phyloP scores from a whole-genome alignment of 2,329 filamentous ascomycete species.

The Hymenotorrendiella dingleyae region DNA sequence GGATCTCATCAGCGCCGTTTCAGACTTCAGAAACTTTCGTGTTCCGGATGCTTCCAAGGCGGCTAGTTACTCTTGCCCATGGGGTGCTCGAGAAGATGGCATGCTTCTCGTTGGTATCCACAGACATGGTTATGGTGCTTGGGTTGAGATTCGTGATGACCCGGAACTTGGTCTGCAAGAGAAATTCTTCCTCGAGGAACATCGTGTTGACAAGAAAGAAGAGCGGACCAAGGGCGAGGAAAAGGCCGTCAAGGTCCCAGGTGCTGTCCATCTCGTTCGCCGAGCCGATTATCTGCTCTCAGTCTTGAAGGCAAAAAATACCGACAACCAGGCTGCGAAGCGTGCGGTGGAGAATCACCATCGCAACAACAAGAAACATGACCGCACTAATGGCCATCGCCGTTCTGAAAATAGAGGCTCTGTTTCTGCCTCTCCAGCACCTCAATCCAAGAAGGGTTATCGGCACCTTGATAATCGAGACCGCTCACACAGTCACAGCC shows the following conservation, averaged over 20 bases:
- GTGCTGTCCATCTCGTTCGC: conserved; percentile 93
- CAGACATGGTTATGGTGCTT: conserved; percentile 90
- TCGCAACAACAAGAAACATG: conserved; percentile 80
- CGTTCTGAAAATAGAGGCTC: conserved; percentile 52
- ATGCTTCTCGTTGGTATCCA: conserved; percentile 96
- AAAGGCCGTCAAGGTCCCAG: conserved; percentile 77
- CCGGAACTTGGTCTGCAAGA: conserved; percentile 76
- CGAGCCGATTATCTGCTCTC: conserved; percentile 92
- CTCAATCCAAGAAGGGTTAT: conserved; percentile 41
- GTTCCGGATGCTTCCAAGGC: conserved; percentile 88
- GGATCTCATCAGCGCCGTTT: conserved; percentile 58
- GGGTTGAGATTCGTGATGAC: conserved; percentile 91
- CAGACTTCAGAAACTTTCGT: conserved; percentile 75
- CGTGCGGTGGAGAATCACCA: conserved; percentile 87
- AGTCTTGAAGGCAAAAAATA: conserved; percentile 83
- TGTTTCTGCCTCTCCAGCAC: conserved; percentile 66
- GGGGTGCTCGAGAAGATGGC: conserved; percentile 89
- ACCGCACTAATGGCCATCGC: conserved; percentile 50
- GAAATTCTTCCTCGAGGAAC: conserved; percentile 95
- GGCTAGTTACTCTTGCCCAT: conserved; percentile 84
- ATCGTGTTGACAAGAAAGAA: conserved; percentile 96
- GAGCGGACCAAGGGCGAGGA: conserved; percentile 72
- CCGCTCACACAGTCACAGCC: conserved; percentile 38
- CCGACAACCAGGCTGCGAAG: conserved; percentile 68
- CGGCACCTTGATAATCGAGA: conserved; percentile 39